phyloP scores from a whole-genome alignment of 148 eudicot species.

The Camellia granthamiana region DNA sequence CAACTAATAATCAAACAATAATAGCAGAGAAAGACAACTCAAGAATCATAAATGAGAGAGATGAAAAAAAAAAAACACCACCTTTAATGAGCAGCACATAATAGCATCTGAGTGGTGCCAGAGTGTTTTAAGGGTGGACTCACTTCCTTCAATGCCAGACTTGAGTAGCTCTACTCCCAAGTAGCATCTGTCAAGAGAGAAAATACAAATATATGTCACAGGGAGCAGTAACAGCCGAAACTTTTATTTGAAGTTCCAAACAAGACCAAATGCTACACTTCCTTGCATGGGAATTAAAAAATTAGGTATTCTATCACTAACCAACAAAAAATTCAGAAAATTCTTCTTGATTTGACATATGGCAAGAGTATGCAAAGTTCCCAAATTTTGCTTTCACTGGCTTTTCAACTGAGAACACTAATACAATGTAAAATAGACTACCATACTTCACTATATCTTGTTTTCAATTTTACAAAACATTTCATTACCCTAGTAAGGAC shows the following conservation, averaged over 20 bases:
- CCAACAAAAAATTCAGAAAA: background rate
- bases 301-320: background rate
- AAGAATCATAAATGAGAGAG: background rate
- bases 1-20: too few relatives aligned
- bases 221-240: background rate
- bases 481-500: background rate
- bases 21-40: background rate
- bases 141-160: conserved; percentile 58
- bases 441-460: background rate
- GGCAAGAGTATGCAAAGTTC: background rate
- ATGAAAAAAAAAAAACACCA: background rate
- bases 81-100: conserved; percentile 92
- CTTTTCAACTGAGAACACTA: background rate
- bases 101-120: conserved; percentile 94
- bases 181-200: conserved; percentile 47
- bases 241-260: background rate
- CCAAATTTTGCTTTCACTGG: background rate
- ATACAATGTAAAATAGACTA: background rate
- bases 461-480: background rate
- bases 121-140: conserved; percentile 60
- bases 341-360: background rate
- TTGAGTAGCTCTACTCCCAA: conserved; percentile 79
- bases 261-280: background rate
- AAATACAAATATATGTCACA: background rate
- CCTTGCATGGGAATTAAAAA: background rate